Evolutionary conservation across 768 basidiomycete species (phyloP), one percentile per base, ranked within the genome.

Genomic region (Russula sp.): DNA sequence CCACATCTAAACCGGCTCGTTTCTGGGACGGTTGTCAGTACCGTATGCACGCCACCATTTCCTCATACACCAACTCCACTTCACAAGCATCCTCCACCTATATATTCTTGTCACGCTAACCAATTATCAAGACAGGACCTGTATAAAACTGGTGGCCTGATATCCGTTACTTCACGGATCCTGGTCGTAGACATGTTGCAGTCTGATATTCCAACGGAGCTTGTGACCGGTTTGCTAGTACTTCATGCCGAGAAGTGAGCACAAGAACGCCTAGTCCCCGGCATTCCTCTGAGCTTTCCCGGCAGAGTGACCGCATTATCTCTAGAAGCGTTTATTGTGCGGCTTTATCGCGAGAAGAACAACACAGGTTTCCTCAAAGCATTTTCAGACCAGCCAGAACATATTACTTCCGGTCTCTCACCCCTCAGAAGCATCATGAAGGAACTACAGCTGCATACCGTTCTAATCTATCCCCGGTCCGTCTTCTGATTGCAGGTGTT

Each of bases 341-440:
- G 95, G 3, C 77, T 97, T 2, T 98, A 88, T 71, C 84, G 96
- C 47, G 88, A 97, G 74, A 85, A 88, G 76, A 99, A 98, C 76
- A 84, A 81, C 72, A 79, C 78, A 2, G 96, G 96, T 1, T 99
- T 98, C 73, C 77, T 98, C 67, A 98, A 99, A 74, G 97, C 94
- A 0, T 97, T 99, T 71, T 92, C 94, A 2, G 97, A 98, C 73
- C 90, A 98, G 69, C 94, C 96, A 4, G 97, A 98, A 73, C 85
- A 89, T 65, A 97, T 99, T 64, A 94, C 89, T 0, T 91, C 85
- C 65, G 96, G 95, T 1, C 75, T 98, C 73, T 93, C 91, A 1
- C 97, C 97, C 1, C 77, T 99, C 22, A 89, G 87, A 69, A 94
- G 88, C 57, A 89, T 96, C 65, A 86, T 99, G 83, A 93, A 94